Evolutionary conservation across 345 rosid species (phyloP).

Genomic region (Salix viminalis): DNA sequence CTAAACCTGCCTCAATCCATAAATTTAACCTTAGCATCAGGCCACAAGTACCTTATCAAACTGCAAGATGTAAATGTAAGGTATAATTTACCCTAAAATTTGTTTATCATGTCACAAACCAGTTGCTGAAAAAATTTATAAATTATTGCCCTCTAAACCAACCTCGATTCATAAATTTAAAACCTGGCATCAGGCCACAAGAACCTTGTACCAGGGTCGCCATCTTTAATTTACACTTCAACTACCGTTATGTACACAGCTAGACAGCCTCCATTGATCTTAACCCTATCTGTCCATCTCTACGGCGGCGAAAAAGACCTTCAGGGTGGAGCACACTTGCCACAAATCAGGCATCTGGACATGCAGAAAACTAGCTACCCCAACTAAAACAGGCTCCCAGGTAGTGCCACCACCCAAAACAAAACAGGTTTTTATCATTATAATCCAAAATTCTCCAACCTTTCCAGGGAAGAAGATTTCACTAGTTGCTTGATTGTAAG

Average conservation of each 20-base stretch:
- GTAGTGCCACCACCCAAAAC: neutral
- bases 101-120: slow-evolving; percentile 1
- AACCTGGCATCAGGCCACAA: slow-evolving; percentile 10
- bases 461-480: neutral
- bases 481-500: slow-evolving; percentile 9
- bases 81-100: neutral
- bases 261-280: slow-evolving; percentile 2
- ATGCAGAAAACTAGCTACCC: neutral
- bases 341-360: neutral
- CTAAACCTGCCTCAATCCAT: too few relatives aligned
- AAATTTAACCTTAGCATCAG: too few relatives aligned
- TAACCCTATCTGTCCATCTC: neutral
- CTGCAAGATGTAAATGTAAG: too few relatives aligned
- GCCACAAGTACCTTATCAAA: too few relatives aligned
- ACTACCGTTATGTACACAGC: slow-evolving; percentile 18
- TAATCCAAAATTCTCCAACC: slow-evolving; percentile 3
- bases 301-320: neutral
- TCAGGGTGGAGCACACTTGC: neutral
- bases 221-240: slow-evolving; percentile 26
- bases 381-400: neutral
- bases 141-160: slow-evolving; percentile 8
- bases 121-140: neutral
- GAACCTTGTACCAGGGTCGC: slow-evolving; percentile 6
- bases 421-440: neutral
- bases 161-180: slow-evolving; percentile 4